phyloP scores from a whole-genome alignment of 2,329 filamentous ascomycete species.

The Aspergillus vadensis region DNA sequence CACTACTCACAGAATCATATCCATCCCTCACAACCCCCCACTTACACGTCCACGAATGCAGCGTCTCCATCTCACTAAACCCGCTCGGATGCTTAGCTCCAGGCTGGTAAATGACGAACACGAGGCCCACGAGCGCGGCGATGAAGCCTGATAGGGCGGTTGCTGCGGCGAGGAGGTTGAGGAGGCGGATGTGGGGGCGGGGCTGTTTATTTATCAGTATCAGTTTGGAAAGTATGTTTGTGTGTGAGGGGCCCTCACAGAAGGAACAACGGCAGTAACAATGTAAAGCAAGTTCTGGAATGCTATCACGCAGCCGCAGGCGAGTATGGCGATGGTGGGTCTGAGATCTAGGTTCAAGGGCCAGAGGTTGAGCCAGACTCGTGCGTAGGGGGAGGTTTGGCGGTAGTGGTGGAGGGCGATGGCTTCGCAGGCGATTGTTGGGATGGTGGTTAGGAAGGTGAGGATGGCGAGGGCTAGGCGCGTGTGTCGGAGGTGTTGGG shows the following conservation, averaged over 20 bases:
- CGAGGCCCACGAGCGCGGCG: constrained; percentile 35
- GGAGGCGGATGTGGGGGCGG: constrained; percentile 35
- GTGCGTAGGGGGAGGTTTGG: constrained; percentile 36
- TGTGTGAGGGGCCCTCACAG: constrained; percentile 28
- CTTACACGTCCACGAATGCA: constrained; percentile 47
- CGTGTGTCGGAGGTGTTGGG: constrained; percentile 35
- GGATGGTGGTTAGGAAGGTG: constrained; percentile 32
- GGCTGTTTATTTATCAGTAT: constrained; percentile 28
- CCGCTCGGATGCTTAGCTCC: constrained; percentile 31
- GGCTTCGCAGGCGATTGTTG: constrained; percentile 40
- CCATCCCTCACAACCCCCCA: constrained; percentile 31
- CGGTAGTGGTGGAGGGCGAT: constrained; percentile 45
- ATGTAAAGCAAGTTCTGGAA: constrained; percentile 38
- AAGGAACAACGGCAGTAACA: constrained; percentile 35
- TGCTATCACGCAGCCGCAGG: constrained; percentile 41
- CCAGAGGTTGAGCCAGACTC: constrained; percentile 43
- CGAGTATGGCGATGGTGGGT: constrained; percentile 41
- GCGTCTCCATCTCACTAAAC: constrained; percentile 38
- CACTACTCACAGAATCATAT: constrained; percentile 6
- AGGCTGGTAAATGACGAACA: constrained; percentile 38
- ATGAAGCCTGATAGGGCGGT: constrained; percentile 41
- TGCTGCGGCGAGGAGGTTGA: constrained; percentile 37
- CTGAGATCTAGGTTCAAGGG: constrained; percentile 45
- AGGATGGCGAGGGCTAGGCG: constrained; percentile 39
- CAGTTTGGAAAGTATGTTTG: too few species aligned